Base-by-base conservation (phyloP, 441 rosid species). In the Corymbia citriodora region DNA sequence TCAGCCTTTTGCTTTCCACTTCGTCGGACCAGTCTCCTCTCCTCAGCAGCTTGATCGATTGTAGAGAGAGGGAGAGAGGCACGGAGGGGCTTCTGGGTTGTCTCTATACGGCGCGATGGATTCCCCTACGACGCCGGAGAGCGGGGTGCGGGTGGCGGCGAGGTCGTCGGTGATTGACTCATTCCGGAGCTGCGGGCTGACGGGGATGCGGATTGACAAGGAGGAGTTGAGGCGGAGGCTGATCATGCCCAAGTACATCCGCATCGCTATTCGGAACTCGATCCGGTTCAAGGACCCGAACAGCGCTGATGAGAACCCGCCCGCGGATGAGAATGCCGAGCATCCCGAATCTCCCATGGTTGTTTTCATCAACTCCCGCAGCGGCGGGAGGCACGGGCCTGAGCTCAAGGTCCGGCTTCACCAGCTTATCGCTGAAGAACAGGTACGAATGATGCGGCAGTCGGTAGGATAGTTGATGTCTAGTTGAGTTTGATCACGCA, bases 331-430 rank as follows among this genome's bases (percentile, higher is more conserved):
- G 25, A 90, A 90, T 87, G 88, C 72, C 27, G 48, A 33, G n/a
- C 87, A 61, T 55, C 91, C 98, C 25, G 94, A 95, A 12, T 93
- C 96, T 4, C 99, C 99, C 5, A 79, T 98, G 94, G 95, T 97
- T 53, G 97, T 98, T 16, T 97, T 98, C 82, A 93, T 98, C 89
- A 98, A 98, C 90, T 93, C 98, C 36, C 94, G 90, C 55, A 97
- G 99, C 87, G 99, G 99, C 29, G 99, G 99, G 82, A 96, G 99
- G 27, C 94, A 95, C 29, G 99, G 99, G 3, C 98, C 97, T 52
- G 95, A 95, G 90, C 98, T 98, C 89, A 96, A 94, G 93, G 92
- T 92, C 87, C 94, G 99, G 88, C 96, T 98, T 55, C 95, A 94
- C 93, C 95, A 95, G 87, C 92, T 98, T 87, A 96, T 98, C 93